These are phyloP conservation scores for Chenopodium album DNA, from an alignment of 148 eudicot genomes.

Conservation along the genomic window DNA sequence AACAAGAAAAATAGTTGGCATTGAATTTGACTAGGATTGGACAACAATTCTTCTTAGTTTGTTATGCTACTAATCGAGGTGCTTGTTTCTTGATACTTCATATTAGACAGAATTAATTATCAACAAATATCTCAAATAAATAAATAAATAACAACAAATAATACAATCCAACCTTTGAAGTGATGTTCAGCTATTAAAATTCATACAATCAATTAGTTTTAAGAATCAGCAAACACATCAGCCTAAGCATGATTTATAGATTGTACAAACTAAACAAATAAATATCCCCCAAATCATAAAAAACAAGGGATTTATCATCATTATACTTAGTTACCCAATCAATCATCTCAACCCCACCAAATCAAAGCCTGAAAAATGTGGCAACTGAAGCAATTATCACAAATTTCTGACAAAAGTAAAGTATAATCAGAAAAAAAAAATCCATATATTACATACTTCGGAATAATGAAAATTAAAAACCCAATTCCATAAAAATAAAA, in stretches of 20 bases:
- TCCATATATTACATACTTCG: too few species aligned
- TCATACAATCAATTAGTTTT: not conserved
- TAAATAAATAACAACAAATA: too few species aligned
- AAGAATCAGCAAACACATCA: not conserved
- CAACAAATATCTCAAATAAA: not conserved
- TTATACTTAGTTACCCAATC: not conserved
- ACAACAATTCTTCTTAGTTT: not conserved
- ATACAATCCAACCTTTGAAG: not conserved
- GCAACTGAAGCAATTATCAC: not conserved
- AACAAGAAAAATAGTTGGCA: not conserved
- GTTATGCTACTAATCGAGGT: not conserved
- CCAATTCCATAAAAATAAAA: not conserved
- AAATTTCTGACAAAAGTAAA: not conserved
- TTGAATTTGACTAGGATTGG: not conserved
- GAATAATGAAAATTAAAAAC: not conserved
- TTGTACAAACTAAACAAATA: not conserved
- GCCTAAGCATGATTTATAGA: not conserved
- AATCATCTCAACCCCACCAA: not conserved
- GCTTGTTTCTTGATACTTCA: not conserved
- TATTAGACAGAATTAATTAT: not conserved
- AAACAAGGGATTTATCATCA: not conserved
- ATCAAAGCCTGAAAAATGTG: not conserved
- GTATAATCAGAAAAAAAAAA: not conserved
- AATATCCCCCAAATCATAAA: not conserved
- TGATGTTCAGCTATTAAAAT: not conserved